phyloP scores from a whole-genome alignment of 495 filamentous ascomycete genomes.

The Penicillium psychrofluorescens region DNA sequence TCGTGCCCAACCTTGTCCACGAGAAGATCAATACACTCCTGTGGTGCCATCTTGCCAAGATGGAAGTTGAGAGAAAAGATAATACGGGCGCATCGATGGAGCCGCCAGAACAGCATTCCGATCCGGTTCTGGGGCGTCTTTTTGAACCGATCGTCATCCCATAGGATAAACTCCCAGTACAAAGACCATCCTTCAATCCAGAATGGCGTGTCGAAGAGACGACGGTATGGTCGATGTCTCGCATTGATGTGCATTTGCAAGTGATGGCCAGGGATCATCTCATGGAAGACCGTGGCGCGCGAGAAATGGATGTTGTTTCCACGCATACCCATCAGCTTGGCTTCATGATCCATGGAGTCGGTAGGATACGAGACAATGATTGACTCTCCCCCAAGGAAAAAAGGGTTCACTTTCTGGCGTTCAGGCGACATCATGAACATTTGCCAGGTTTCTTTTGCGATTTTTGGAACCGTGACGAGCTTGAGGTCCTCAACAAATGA shows the following conservation, averaged over 20 bases:
- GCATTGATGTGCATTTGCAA: slow-evolving; percentile 38
- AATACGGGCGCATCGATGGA: slow-evolving; percentile 47
- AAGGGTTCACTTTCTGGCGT: slow-evolving; percentile 41
- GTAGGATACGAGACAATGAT: slow-evolving; percentile 47
- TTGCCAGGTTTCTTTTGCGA: slow-evolving; percentile 42
- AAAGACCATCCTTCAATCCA: slow-evolving; percentile 49
- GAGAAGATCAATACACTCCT: slow-evolving; percentile 42
- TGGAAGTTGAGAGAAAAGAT: slow-evolving; percentile 46
- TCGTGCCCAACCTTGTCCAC: slow-evolving; percentile 39
- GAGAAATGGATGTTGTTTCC: slow-evolving; percentile 47
- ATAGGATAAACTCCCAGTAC: slow-evolving; percentile 43
- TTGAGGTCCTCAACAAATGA: slow-evolving; percentile 26
- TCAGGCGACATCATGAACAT: slow-evolving; percentile 46
- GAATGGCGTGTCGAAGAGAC: slow-evolving; percentile 43
- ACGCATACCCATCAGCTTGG: slow-evolving; percentile 46
- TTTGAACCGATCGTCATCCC: slow-evolving; percentile 33
- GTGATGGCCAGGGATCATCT: slow-evolving; percentile 49
- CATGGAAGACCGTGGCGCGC: slow-evolving; percentile 46
- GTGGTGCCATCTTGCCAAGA: slow-evolving; percentile 34
- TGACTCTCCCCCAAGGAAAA: slow-evolving; percentile 42
- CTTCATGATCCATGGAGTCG: slow-evolving; percentile 36
- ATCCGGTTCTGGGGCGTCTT: slow-evolving; percentile 37
- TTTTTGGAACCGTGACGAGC: slow-evolving; percentile 41
- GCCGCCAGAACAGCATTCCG: slow-evolving; percentile 43
- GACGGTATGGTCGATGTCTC: slow-evolving; percentile 36